These are phyloP conservation scores for Penicillium alfredii DNA, from an alignment of 495 filamentous ascomycete species.

Conservation along the genomic window DNA sequence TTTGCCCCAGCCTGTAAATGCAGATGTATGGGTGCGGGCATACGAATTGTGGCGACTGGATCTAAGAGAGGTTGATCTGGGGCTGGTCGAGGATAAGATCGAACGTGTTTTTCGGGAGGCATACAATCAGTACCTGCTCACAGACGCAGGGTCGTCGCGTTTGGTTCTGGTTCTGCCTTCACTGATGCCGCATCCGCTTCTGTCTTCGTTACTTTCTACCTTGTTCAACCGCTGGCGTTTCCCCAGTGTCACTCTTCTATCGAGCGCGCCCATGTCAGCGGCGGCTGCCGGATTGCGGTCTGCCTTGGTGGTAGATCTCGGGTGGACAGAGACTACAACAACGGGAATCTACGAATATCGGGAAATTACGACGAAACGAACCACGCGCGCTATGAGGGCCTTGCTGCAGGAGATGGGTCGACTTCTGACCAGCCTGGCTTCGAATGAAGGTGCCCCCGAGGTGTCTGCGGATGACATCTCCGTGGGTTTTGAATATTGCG, in stretches of 20 bases:
- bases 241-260: constrained; percentile 75
- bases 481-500: constrained; percentile 67
- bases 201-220: constrained; percentile 66
- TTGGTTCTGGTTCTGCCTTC: constrained; percentile 72
- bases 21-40: constrained; percentile 59
- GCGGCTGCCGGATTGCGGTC: constrained; percentile 76
- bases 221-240: constrained; percentile 75
- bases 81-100: constrained; percentile 79
- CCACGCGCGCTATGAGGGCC: constrained; percentile 64
- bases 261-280: constrained; percentile 62
- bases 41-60: constrained; percentile 82
- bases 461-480: constrained; percentile 25
- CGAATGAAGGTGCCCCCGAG: too few species aligned
- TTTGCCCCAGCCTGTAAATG: constrained; percentile 31
- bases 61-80: constrained; percentile 63
- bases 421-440: constrained; percentile 45
- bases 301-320: constrained; percentile 78
- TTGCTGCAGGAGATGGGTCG: constrained; percentile 64
- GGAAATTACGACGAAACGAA: constrained; percentile 62
- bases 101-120: constrained; percentile 77
- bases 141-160: constrained; percentile 67
- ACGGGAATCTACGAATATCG: constrained; percentile 85
- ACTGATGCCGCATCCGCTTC: constrained; percentile 66
- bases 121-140: constrained; percentile 77
- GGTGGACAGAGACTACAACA: constrained; percentile 81